These are phyloP conservation scores for Volvox africanus DNA, from an alignment of 139 green algal species.

Conservation along the genomic window DNA sequence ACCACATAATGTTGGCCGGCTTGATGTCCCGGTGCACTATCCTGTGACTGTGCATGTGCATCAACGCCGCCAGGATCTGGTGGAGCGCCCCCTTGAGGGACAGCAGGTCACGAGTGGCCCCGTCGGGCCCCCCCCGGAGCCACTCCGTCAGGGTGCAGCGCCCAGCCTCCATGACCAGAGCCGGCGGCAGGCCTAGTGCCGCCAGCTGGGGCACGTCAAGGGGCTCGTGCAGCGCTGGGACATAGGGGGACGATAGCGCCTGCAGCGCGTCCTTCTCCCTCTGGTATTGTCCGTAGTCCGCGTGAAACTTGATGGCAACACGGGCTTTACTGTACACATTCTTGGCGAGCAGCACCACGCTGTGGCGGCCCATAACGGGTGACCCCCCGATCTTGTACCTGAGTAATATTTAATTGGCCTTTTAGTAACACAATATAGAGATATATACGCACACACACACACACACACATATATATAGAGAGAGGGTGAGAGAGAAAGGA, in stretches of 20 bases:
- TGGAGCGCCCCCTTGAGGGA: constrained; percentile 29
- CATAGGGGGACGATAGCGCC: background rate
- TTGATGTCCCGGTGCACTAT: constrained; percentile 43
- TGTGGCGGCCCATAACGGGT: constrained; percentile 31
- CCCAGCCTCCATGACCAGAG: constrained; percentile 47
- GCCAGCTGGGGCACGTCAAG: constrained; percentile 25
- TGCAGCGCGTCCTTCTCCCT: constrained; percentile 27
- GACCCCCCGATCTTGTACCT: constrained; percentile 46
- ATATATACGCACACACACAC: no score
- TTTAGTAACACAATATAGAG: no score
- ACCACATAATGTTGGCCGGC: constrained; percentile 49
- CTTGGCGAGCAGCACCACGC: constrained; percentile 45
- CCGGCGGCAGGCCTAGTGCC: constrained; percentile 37
- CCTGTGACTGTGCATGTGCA: constrained; percentile 24
- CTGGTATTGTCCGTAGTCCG: constrained; percentile 12
- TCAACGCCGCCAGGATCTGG: constrained; percentile 41
- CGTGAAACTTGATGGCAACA: constrained; percentile 42
- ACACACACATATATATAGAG: no score
- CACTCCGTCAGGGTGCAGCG: constrained; percentile 39
- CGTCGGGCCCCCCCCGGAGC: constrained; percentile 1
- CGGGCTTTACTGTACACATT: constrained; percentile 16
- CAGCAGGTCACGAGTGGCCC: constrained; percentile 22
- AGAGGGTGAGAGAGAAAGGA: no score
- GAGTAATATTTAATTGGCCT: background rate
- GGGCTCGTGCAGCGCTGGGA: constrained; percentile 35